phyloP scores from a whole-genome alignment of 257 asterid genomes.

The Lithospermum erythrorhizon region DNA sequence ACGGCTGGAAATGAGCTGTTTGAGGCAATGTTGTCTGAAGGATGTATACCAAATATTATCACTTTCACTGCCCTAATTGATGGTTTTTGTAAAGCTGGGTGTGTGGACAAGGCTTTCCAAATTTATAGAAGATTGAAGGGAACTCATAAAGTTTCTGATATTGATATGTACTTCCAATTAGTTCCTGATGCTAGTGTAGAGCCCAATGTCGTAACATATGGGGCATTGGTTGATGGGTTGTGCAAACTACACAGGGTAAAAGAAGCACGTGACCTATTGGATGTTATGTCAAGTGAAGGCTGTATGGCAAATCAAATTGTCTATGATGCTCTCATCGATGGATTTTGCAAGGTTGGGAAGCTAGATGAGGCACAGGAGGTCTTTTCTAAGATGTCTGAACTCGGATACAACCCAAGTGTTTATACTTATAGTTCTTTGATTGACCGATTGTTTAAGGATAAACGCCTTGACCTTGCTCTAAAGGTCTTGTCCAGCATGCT shows the following conservation, averaged over 20 bases:
- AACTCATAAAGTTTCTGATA: constrained; percentile 32
- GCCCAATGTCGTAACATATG: constrained; percentile 71
- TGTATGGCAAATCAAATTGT: constrained; percentile 71
- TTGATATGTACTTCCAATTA: constrained; percentile 53
- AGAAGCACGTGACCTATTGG: constrained; percentile 70
- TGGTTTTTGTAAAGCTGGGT: constrained; percentile 88
- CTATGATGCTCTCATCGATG: constrained; percentile 86
- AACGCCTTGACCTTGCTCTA: constrained; percentile 77
- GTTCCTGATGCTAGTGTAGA: constrained; percentile 31
- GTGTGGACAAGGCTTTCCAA: constrained; percentile 63
- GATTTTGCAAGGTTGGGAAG: constrained; percentile 85
- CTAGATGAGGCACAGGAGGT: constrained; percentile 88
- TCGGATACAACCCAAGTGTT: constrained; percentile 60
- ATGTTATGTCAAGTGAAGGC: constrained; percentile 55
- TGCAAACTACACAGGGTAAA: constrained; percentile 76
- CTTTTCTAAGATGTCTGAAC: constrained; percentile 59
- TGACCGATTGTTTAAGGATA: constrained; percentile 77
- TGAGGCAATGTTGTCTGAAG: constrained; percentile 65
- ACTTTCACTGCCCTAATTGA: constrained; percentile 85
- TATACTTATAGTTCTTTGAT: constrained; percentile 74
- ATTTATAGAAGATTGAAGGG: constrained; percentile 79
- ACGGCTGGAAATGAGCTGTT: constrained; percentile 60
- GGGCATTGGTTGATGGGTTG: constrained; percentile 87
- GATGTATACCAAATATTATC: constrained; percentile 75
- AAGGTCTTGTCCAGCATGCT: constrained; percentile 84